phyloP scores from a whole-genome alignment of 1,284 basidiomycete species.

The Grifola frondosa region DNA sequence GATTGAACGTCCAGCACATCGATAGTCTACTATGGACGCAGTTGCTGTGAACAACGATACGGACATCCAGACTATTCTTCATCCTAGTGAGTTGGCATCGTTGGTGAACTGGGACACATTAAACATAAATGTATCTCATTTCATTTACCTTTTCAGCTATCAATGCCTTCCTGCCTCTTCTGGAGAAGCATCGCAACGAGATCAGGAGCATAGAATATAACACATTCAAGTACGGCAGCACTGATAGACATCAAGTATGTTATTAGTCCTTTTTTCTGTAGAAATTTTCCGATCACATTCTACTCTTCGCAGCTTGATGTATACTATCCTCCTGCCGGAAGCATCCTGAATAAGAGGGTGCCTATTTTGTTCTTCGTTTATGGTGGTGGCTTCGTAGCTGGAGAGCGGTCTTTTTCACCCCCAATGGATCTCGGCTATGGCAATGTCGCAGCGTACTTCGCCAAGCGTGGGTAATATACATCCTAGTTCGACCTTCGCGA shows the following conservation, averaged over 20 bases:
- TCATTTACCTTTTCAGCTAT: constrained; percentile 14
- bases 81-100: constrained; percentile 14
- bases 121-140: neutral
- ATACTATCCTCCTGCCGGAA: constrained; percentile 48
- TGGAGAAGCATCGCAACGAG: constrained; percentile 39
- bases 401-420: constrained; percentile 44
- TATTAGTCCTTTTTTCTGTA: neutral
- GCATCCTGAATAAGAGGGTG: constrained; percentile 29
- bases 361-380: constrained; percentile 63
- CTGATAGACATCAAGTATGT: constrained; percentile 54
- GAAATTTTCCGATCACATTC: neutral
- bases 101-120: neutral
- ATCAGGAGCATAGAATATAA: constrained; percentile 44
- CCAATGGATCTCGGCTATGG: constrained; percentile 51
- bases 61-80: constrained; percentile 5
- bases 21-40: constrained; percentile 7
- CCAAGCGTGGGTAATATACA: constrained; percentile 41
- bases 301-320: constrained; percentile 46
- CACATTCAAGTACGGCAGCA: constrained; percentile 56
- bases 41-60: constrained; percentile 7
- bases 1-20: too few species aligned
- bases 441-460: constrained; percentile 60
- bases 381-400: constrained; percentile 58
- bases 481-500: neutral
- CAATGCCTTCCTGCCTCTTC: constrained; percentile 42